Evolutionary conservation across 352 stramenopile genomes (phyloP).

Genomic region (Globisporangium takayamanum): DNA sequence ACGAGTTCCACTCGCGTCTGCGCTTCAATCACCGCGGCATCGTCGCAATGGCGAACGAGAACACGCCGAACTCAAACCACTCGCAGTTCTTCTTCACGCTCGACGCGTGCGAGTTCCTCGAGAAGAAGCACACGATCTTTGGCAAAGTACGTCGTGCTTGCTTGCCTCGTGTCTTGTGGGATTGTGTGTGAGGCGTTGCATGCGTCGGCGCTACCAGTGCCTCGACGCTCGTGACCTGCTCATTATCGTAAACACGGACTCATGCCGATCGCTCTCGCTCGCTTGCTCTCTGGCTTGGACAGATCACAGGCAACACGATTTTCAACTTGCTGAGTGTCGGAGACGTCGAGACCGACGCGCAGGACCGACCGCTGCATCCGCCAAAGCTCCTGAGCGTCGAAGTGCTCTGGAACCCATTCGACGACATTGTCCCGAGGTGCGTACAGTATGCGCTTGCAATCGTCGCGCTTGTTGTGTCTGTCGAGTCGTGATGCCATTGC

Average conservation of each 20-base stretch:
- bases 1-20: conserved; percentile 93
- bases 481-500: no score
- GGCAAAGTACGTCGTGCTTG: conserved; percentile 39
- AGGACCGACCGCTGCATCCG: conserved; percentile 75
- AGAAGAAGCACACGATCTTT: conserved; percentile 95
- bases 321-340: conserved; percentile 95
- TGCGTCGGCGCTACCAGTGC: no score
- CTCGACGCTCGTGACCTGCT: no score
- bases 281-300: neutral
- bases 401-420: conserved; percentile 94
- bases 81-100: conserved; percentile 98
- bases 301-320: conserved; percentile 94
- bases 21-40: conserved; percentile 95
- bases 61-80: conserved; percentile 82
- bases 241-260: no score
- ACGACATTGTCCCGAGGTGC: conserved; percentile 88
- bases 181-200: neutral
- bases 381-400: conserved; percentile 81
- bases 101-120: conserved; percentile 91
- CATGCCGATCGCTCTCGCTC: no score
- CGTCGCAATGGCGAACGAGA: conserved; percentile 91
- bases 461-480: neutral
- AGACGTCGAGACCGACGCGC: conserved; percentile 78
- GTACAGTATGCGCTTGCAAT: no score
- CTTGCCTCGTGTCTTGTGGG: neutral